These are phyloP conservation scores for Teratosphaeria gauchensis DNA, from an alignment of 2,329 filamentous ascomycete genomes.

Conservation along the genomic window DNA sequence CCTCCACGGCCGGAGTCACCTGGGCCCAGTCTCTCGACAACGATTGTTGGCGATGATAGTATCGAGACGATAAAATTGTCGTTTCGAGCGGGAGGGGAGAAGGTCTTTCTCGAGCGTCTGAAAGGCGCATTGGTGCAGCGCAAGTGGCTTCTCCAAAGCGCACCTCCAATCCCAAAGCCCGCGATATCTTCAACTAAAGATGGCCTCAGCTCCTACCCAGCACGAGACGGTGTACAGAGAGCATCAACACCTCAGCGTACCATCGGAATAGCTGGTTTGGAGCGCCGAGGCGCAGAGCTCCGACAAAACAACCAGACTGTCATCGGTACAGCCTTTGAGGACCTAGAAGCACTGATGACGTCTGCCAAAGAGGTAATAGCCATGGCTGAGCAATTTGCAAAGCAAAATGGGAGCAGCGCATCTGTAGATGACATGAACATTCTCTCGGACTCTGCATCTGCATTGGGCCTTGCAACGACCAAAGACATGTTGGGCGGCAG, in stretches of 20 bases:
- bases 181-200: conserved; percentile 26
- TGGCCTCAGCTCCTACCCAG: conserved; percentile 32
- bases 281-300: conserved; percentile 72
- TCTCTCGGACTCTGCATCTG: conserved; percentile 70
- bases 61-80: conserved; percentile 80
- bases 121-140: conserved; percentile 82
- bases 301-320: conserved; percentile 88
- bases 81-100: conserved; percentile 80
- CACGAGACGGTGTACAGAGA: conserved; percentile 13
- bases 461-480: conserved; percentile 82
- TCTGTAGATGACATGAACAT: conserved; percentile 60
- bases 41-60: conserved; percentile 46
- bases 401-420: conserved; percentile 43
- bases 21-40: conserved; percentile 51
- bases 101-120: conserved; percentile 79
- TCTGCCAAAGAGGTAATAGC: conserved; percentile 94
- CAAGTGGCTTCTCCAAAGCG: conserved; percentile 88
- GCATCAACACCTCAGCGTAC: conserved; percentile 41
- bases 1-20: conserved; percentile 60
- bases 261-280: conserved; percentile 84
- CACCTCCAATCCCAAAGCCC: conserved; percentile 72
- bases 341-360: conserved; percentile 92
- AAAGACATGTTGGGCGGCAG: conserved; percentile 79
- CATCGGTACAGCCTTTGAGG: conserved; percentile 90
- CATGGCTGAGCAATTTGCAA: conserved; percentile 77